Evolutionary conservation across 2,329 filamentous ascomycete genomes (phyloP).

Genomic region (Hymenoscyphus repandus): DNA sequence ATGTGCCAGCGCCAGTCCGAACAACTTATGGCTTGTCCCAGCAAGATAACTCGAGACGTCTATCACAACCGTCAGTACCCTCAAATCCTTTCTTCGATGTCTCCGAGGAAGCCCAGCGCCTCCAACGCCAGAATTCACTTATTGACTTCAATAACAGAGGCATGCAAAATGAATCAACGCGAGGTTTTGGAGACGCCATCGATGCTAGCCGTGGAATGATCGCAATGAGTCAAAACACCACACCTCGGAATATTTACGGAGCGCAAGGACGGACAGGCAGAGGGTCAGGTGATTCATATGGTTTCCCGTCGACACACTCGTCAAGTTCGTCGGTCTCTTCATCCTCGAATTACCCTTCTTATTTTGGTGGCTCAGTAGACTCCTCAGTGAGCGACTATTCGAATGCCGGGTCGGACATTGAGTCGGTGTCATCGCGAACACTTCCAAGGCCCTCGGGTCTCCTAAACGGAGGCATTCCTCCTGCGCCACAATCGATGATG

Average conservation of each 20-base stretch:
- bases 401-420: slow-evolving; percentile 80
- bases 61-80: slow-evolving; percentile 78
- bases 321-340: slow-evolving; percentile 85
- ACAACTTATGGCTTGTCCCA: slow-evolving; percentile 51
- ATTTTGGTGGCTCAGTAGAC: slow-evolving; percentile 80
- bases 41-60: slow-evolving; percentile 54
- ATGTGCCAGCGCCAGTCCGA: slow-evolving; percentile 60
- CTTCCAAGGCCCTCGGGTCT: slow-evolving; percentile 71
- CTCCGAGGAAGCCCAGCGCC: slow-evolving; percentile 22
- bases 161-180: slow-evolving; percentile 50
- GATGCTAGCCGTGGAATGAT: slow-evolving; percentile 94
- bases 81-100: slow-evolving; percentile 42
- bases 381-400: slow-evolving; percentile 90
- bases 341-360: slow-evolving; percentile 74
- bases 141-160: slow-evolving; percentile 60
- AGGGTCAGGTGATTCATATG: slow-evolving; percentile 79
- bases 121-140: slow-evolving; percentile 53
- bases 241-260: slow-evolving; percentile 84
- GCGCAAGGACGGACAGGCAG: slow-evolving; percentile 54
- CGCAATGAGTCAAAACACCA: slow-evolving; percentile 93
- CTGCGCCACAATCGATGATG: slow-evolving; percentile 96
- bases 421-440: slow-evolving; percentile 74
- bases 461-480: slow-evolving; percentile 58
- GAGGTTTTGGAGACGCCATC: slow-evolving; percentile 80
- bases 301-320: slow-evolving; percentile 81